phyloP scores from a whole-genome alignment of 2,329 filamentous ascomycete genomes.

The Harringtonia lauricola region DNA sequence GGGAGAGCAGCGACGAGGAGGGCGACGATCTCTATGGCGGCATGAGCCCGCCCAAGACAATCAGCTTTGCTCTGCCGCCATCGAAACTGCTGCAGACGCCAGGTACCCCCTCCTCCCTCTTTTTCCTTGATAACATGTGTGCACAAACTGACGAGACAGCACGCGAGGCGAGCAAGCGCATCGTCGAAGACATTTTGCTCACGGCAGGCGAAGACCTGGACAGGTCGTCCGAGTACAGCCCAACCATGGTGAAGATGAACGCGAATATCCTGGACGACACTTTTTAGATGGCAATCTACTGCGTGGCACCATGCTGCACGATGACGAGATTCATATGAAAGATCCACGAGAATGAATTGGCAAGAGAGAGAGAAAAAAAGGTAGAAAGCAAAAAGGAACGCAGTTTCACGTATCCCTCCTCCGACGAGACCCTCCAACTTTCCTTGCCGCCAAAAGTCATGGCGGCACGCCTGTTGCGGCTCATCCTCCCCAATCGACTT shows the following conservation, averaged over 20 bases:
- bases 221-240: conserved; percentile 47
- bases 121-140: too few relatives aligned
- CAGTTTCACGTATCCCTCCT: too few relatives aligned
- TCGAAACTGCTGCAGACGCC: conserved; percentile 72
- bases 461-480: too few relatives aligned
- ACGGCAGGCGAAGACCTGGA: conserved; percentile 59
- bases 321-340: not conserved
- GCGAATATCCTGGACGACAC: conserved; percentile 51
- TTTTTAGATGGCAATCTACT: conserved; percentile 28
- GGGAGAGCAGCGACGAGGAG: conserved; percentile 65
- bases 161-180: conserved; percentile 67
- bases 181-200: conserved; percentile 68
- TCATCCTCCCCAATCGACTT: too few relatives aligned
- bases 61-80: conserved; percentile 72
- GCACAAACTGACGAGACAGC: too few relatives aligned
- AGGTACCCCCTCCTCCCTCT: conserved; percentile 33
- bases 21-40: conserved; percentile 52
- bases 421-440: too few relatives aligned
- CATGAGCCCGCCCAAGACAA: conserved; percentile 87
- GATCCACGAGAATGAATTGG: too few relatives aligned
- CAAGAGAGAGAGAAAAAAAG: too few relatives aligned
- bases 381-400: too few relatives aligned
- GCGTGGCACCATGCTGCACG: too few relatives aligned
- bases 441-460: too few relatives aligned
- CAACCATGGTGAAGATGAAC: conserved; percentile 55